Base-by-base conservation (phyloP, 2,329 filamentous ascomycete genomes). In the Trichothecium roseum region DNA sequence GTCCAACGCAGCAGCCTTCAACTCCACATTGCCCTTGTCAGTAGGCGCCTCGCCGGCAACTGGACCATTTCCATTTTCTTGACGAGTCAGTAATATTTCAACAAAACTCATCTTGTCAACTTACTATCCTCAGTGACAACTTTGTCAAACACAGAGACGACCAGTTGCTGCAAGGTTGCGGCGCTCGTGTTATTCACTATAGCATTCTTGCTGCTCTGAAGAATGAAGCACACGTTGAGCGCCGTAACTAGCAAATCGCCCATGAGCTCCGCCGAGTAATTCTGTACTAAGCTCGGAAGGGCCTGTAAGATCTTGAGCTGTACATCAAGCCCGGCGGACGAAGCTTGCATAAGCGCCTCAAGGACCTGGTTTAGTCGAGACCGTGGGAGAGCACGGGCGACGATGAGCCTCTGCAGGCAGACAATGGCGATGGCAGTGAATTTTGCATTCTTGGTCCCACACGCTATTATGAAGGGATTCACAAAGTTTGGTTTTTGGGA, bases 231-330 rank as follows among this genome's bases (percentile, higher is more conserved):
- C 53, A 94, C 85, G 53, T 94, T 88, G 45, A 98, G 62, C 1
- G 84, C 77, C 8, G 77, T 85, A 18, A 86, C 82, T 28, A 98
- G 69, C 24, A 94, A 65, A 40, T 89, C 82, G 2, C 84, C 86
- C 40, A 81, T 78, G 27, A 98, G 64, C 38, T 94, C 83, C 26
- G 72, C 69, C 0, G 84, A 77, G 59, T 96, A 96, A 49, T 94
- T 94, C 46, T 95, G 88, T 17, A 96, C 62, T 26, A 98, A 60
- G 2, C 87, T 85, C 4, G 91, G 91, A 13, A 98, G 62, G 1
- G 87, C 86, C 56, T 98, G 91, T 12, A 98, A 65, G 35, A 96
- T 91, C 59, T 96, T 96, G 45, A 98, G 74, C 53, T 98, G 91
- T 3, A 95, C 83, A 60, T 98, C 91, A 40, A 94, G 62, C 12